A percentile compares a stretch with the other conserved stretches of the same genome.
Conservation (phyloP, 2,329 filamentous ascomycete genomes). For the Cladosporium halotolerans region DNA sequence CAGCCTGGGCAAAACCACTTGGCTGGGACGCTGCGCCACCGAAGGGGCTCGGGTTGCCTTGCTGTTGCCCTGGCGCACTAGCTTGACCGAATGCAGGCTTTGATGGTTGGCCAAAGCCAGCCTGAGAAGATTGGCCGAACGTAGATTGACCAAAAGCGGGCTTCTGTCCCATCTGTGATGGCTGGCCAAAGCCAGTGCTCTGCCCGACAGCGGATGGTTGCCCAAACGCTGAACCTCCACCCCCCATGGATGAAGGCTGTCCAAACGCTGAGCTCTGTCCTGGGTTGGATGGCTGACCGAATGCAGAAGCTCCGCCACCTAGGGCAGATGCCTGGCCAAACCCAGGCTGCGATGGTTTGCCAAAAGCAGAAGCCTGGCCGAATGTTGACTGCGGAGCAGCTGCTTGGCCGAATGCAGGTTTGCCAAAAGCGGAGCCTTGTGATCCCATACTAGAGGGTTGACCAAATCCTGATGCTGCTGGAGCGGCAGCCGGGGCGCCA, state of each 20-base stretch:
- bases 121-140: slow-evolving; percentile 24
- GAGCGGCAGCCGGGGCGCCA: slow-evolving; percentile 2
- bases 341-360: slow-evolving; percentile 25
- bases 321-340: slow-evolving; percentile 14
- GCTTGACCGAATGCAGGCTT: slow-evolving; percentile 35
- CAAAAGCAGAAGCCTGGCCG: slow-evolving; percentile 17
- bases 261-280: slow-evolving; percentile 17
- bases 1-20: slow-evolving; percentile 8
- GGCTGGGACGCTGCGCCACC: slow-evolving; percentile 8
- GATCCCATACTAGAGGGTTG: slow-evolving; percentile 20
- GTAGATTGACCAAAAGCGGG: slow-evolving; percentile 20
- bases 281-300: slow-evolving; percentile 17
- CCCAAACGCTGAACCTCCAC: slow-evolving; percentile 22
- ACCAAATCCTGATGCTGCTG: slow-evolving; percentile 36
- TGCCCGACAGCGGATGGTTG: slow-evolving; percentile 33
- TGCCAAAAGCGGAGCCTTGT: slow-evolving; percentile 19
- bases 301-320: slow-evolving; percentile 13
- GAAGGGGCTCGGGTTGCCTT: slow-evolving; percentile 5
- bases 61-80: slow-evolving; percentile 26
- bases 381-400: slow-evolving; percentile 14
- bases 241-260: slow-evolving; percentile 17
- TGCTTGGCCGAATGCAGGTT: slow-evolving; percentile 34
- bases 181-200: slow-evolving; percentile 29
- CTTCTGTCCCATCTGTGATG: slow-evolving; percentile 16
- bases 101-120: slow-evolving; percentile 22